Percentiles rank a stretch among this genome's conserved stretches.
These are phyloP conservation scores for Vicia faba DNA, from an alignment of 306 rosid species.

Conservation along the genomic window DNA sequence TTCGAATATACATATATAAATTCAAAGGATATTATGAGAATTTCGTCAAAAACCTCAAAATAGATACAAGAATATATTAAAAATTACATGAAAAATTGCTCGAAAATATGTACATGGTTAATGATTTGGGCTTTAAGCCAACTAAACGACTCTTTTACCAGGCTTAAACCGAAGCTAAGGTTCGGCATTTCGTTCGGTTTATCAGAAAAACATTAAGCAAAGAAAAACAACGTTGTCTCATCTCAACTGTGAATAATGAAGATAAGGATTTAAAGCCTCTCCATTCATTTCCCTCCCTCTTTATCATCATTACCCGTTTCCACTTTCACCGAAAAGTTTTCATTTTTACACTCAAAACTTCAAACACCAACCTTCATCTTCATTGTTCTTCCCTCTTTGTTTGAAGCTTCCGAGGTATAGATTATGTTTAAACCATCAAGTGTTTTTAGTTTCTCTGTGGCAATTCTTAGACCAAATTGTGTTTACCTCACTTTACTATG, in stretches of 20 bases:
- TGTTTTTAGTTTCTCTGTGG: conserved; percentile 31
- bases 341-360: conserved; percentile 25
- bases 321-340: conserved; percentile 37
- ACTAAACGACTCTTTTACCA: not conserved
- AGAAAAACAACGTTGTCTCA: conserved; percentile 21
- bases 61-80: too few relatives aligned
- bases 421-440: conserved; percentile 38
- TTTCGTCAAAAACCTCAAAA: too few relatives aligned
- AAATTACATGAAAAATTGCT: too few relatives aligned
- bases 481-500: conserved; percentile 22
- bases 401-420: conserved; percentile 48
- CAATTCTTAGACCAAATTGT: conserved; percentile 17
- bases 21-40: too few relatives aligned
- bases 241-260: conserved; percentile 15
- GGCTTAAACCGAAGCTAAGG: conserved; percentile 13
- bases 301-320: conserved; percentile 46
- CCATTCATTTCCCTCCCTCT: conserved; percentile 81
- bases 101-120: not conserved
- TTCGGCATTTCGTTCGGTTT: conserved; percentile 17
- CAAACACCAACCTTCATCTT: conserved; percentile 11
- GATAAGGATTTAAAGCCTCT: conserved; percentile 90
- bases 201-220: conserved; percentile 18
- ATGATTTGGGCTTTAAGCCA: conserved; percentile 33
- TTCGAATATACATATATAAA: too few relatives aligned
- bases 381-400: not conserved